Evolutionary conservation across 2,329 filamentous ascomycete species (phyloP), one percentile per base, ranked within the genome.

Genomic region (Bipolaris oryzae): DNA sequence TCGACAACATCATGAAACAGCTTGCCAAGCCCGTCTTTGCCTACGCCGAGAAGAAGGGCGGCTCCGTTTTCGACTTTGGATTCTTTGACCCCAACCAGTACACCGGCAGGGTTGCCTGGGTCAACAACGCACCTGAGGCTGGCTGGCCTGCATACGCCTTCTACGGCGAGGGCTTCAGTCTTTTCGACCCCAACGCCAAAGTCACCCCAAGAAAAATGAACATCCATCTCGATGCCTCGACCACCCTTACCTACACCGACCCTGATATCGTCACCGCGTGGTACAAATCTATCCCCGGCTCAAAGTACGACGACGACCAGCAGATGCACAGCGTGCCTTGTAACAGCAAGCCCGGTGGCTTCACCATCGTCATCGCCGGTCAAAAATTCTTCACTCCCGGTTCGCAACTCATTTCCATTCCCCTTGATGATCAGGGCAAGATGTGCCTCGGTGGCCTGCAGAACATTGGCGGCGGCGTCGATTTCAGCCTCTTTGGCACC

Each of bases 391-490:
- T 9, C 10, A 33, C 37, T 13, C 15, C 23, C 5, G 46, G 46
- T 11, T 25, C 10, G 1, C 21, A 38, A 2, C 35, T 49, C 6
- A 18, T 20, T 1, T 10, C n/a, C 7, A 2, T 5, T 7, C 15
- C 21, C 7, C 18, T 49, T 21, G 46, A 49, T 10, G 6, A 39
- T 11, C 15, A 16, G 4, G n/a, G 21, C 5, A 49, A 39, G 15
- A 2, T 5, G 11, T 41, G 46, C 11, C 15, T 41, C 9, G 46
- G 46, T 13, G 35, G 35, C 11, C 35, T 49, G 1, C 46, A 49
- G 6, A 49, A 49, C 18, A 49, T 49, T 21, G 35, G 46, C 5
- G 46, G 46, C 7, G 46, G 46, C 3, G 46, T 49, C 3, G 46
- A 49, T 16, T 49, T 49, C 16, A 35, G 46, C 13, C 35, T 49